These are phyloP conservation scores for Sporothrix brasiliensis DNA, from an alignment of 2,329 filamentous ascomycete genomes.

Conservation along the genomic window DNA sequence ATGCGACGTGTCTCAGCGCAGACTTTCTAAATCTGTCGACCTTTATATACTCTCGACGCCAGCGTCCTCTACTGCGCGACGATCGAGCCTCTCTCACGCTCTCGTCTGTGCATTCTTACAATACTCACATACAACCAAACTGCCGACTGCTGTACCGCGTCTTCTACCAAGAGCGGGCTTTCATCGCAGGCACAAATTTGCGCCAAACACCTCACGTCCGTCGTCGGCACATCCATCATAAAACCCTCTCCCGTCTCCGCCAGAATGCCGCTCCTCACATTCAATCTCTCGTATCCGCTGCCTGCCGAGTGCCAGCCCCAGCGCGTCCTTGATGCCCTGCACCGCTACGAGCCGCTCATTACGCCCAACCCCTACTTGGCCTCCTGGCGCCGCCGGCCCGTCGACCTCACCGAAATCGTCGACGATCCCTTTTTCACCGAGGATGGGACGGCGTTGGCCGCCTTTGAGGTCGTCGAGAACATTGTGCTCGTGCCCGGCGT, in stretches of 20 bases:
- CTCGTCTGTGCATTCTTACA: neutral
- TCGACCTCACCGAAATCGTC: slow-evolving; percentile 43
- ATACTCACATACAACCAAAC: neutral
- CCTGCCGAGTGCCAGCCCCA: slow-evolving; percentile 46
- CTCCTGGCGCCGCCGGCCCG: slow-evolving; percentile 44
- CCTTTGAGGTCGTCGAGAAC: slow-evolving; percentile 43
- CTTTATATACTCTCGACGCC: neutral
- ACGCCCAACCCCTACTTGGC: slow-evolving; percentile 46
- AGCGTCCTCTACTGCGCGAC: neutral
- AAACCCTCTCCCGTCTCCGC: neutral
- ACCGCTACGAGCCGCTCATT: slow-evolving; percentile 49
- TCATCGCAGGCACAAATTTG: neutral
- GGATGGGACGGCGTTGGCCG: slow-evolving; percentile 40
- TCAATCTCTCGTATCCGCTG: slow-evolving; percentile 49
- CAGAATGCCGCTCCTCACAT: slow-evolving; percentile 43
- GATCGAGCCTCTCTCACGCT: neutral
- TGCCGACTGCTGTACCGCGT: neutral
- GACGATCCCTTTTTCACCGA: slow-evolving; percentile 49
- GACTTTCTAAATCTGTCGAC: neutral
- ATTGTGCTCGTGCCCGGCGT: slow-evolving; percentile 49
- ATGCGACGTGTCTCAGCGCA: neutral
- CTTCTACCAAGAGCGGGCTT: neutral
- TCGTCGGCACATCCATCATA: too few relatives aligned
- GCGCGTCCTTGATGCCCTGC: slow-evolving; percentile 47
- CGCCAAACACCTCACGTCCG: neutral